Evolutionary conservation across 2,329 filamentous ascomycete genomes (phyloP).

Genomic region (Cladosporium sp.): DNA sequence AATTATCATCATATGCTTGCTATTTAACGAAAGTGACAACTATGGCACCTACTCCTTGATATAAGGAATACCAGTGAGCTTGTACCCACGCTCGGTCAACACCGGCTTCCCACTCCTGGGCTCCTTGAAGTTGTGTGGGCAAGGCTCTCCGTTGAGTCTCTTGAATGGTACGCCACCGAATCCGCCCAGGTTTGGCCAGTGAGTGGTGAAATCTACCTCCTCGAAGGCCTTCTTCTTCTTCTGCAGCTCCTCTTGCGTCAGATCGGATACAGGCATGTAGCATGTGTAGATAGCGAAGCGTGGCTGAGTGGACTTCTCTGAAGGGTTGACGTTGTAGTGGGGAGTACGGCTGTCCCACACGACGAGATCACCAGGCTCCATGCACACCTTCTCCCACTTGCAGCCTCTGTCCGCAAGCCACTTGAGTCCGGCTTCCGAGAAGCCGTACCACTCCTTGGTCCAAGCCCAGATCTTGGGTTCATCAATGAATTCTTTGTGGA

Average conservation of each 20-base stretch:
- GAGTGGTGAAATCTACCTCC: conserved; percentile 23
- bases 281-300: conserved; percentile 30
- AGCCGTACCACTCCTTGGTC: conserved; percentile 29
- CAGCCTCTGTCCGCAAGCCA: conserved; percentile 21
- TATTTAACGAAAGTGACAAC: not conserved
- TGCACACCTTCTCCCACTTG: conserved; percentile 25
- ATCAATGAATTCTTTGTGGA: conserved; percentile 26
- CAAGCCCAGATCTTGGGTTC: conserved; percentile 17
- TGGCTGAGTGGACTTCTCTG: conserved; percentile 11
- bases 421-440: conserved; percentile 22
- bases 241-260: conserved; percentile 21
- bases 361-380: conserved; percentile 25
- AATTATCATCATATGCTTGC: not conserved
- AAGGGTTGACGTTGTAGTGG: conserved; percentile 27
- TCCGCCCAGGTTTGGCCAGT: conserved; percentile 27
- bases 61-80: conserved; percentile 48
- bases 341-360: conserved; percentile 24
- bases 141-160: conserved; percentile 23
- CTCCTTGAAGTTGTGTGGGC: conserved; percentile 33
- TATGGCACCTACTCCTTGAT: conserved; percentile 23
- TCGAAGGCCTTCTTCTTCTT: conserved; percentile 15
- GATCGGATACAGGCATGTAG: conserved; percentile 24
- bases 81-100: conserved; percentile 41
- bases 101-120: conserved; percentile 36
- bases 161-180: conserved; percentile 19